These are phyloP conservation scores for Coelastrella sp. DNA, from an alignment of 139 green algal species.

Conservation along the genomic window DNA sequence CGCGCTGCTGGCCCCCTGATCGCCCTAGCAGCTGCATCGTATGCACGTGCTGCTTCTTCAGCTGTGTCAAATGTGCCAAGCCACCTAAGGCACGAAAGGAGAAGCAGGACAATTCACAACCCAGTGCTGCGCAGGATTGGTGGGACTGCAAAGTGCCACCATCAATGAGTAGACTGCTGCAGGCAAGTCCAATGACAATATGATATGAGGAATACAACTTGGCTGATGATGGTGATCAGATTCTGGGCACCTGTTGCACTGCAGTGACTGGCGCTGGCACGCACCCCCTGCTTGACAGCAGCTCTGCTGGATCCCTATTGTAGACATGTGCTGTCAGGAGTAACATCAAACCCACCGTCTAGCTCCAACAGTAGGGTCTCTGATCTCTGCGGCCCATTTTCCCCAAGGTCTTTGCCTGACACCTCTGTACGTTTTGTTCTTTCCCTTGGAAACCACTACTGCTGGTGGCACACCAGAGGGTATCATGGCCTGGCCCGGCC, in stretches of 20 bases:
- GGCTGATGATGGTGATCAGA: too few relatives aligned
- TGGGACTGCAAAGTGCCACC: not conserved
- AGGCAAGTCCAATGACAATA: too few relatives aligned
- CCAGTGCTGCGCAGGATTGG: not conserved
- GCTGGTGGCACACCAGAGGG: slow-evolving; percentile 45
- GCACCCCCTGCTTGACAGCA: not conserved
- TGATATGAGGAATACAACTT: too few relatives aligned
- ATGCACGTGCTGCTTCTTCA: slow-evolving; percentile 93
- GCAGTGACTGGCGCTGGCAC: not conserved
- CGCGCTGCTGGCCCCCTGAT: slow-evolving; percentile 88
- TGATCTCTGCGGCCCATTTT: slow-evolving; percentile 98
- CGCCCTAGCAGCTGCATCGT: slow-evolving; percentile 91
- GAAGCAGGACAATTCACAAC: not conserved
- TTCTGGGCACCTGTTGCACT: too few relatives aligned
- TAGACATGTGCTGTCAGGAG: not conserved
- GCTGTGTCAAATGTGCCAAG: slow-evolving; percentile 97
- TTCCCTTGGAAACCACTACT: slow-evolving; percentile 79
- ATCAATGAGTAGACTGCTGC: not conserved
- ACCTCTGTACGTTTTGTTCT: slow-evolving; percentile 92
- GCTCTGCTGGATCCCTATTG: not conserved
- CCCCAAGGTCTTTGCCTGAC: slow-evolving; percentile 98
- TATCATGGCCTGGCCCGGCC: slow-evolving; percentile 45
- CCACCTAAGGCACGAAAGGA: slow-evolving; percentile 69
- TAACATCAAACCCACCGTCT: slow-evolving; percentile 65
- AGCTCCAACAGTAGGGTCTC: slow-evolving; percentile 91